phyloP scores from a whole-genome alignment of 2,329 filamentous ascomycete genomes.

The Fusarium subglutinans region DNA sequence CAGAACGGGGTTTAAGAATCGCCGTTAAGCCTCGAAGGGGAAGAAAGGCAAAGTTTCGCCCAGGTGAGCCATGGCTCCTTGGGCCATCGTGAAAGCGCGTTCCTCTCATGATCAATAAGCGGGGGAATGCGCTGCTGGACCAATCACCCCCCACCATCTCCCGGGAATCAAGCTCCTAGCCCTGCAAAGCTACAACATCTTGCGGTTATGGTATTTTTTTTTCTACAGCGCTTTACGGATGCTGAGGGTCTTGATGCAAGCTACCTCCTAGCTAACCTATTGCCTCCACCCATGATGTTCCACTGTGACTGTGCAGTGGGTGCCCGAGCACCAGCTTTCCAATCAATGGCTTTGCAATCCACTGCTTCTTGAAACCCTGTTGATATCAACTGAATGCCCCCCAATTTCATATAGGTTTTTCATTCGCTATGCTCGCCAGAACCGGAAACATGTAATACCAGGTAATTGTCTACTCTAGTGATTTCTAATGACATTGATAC shows the following conservation, averaged over 20 bases:
- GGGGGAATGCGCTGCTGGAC: constrained; percentile 42
- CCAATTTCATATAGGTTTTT: neutral
- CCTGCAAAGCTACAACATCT: constrained; percentile 35
- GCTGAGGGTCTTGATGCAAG: neutral
- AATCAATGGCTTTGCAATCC: constrained; percentile 11
- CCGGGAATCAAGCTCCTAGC: constrained; percentile 35
- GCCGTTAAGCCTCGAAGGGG: constrained; percentile 39
- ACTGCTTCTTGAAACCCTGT: constrained; percentile 20
- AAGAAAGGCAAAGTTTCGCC: constrained; percentile 41
- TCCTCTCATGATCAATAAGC: constrained; percentile 53
- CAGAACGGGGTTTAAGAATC: constrained; percentile 24
- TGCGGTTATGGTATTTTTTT: constrained; percentile 10
- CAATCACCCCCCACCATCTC: constrained; percentile 45
- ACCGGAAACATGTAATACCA: neutral
- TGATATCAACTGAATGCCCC: neutral
- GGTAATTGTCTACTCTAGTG: neutral
- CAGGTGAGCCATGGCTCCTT: constrained; percentile 35
- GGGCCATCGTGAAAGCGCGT: constrained; percentile 36
- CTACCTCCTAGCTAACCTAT: neutral
- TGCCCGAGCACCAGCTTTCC: neutral
- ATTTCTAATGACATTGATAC: constrained; percentile 7
- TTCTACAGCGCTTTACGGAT: constrained; percentile 11
- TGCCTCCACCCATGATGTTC: neutral
- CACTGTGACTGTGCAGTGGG: neutral
- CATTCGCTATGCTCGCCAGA: constrained; percentile 27